These are phyloP conservation scores for Musa acuminata DNA, from an alignment of 176 grass and related monocot genomes.

Conservation along the genomic window DNA sequence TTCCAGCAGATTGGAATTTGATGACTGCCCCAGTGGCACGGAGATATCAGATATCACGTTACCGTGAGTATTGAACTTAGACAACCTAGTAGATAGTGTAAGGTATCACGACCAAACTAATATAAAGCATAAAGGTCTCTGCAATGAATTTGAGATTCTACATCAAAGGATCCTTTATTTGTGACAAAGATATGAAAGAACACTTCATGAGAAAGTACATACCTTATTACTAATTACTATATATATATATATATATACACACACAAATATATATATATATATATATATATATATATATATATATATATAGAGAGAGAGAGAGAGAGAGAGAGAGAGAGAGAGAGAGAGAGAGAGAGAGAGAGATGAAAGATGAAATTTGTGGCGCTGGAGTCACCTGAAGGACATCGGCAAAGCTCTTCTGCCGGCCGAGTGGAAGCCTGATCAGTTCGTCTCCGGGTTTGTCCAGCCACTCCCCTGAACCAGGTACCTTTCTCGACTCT, in stretches of 20 bases:
- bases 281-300: too few species aligned
- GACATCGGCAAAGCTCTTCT: conserved; percentile 76
- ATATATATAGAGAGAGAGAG: too few species aligned
- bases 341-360: too few species aligned
- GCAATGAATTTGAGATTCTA: background rate
- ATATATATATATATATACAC: too few species aligned
- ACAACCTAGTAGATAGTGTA: background rate
- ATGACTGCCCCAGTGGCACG: background rate
- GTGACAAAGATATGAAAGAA: background rate
- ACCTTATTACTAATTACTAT: background rate
- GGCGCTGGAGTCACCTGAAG: conserved; percentile 55
- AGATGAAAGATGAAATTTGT: background rate
- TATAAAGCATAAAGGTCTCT: background rate
- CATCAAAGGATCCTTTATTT: background rate
- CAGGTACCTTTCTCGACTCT: conserved; percentile 23
- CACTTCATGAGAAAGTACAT: background rate
- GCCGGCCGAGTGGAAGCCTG: conserved; percentile 50
- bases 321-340: too few species aligned
- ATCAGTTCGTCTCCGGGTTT: conserved; percentile 52
- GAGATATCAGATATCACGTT: background rate
- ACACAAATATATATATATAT: too few species aligned
- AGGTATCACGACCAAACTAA: background rate
- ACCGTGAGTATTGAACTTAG: too few species aligned
- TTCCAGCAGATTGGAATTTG: background rate
- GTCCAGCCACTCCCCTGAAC: conserved; percentile 55